These are phyloP conservation scores for Lentinula boryana DNA, from an alignment of 768 basidiomycete species.

Conservation along the genomic window DNA sequence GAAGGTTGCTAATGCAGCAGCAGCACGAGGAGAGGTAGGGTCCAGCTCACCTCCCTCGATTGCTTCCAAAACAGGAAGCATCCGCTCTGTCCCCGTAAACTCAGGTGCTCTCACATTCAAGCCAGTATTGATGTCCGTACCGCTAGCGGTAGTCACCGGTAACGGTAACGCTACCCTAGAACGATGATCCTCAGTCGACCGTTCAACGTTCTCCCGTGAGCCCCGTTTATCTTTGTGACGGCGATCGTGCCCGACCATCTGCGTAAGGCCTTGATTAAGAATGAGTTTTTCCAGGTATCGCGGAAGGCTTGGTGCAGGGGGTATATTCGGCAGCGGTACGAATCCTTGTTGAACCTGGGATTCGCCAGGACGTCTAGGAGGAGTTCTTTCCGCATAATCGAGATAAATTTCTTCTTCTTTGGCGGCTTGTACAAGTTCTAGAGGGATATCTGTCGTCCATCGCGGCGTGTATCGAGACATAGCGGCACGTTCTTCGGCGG, in stretches of 20 bases:
- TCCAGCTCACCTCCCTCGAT: constrained; percentile 22
- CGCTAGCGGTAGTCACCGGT: constrained; percentile 15
- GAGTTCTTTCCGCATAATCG: constrained; percentile 16
- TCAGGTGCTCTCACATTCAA: constrained; percentile 10
- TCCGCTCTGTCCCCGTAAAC: constrained; percentile 14
- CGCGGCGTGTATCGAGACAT: constrained; percentile 1
- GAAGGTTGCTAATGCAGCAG: constrained; percentile 24
- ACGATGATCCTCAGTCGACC: neutral
- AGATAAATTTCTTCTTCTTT: constrained; percentile 80
- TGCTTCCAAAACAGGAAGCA: constrained; percentile 11
- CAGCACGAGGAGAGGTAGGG: constrained; percentile 27
- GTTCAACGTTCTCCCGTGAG: constrained; percentile 18
- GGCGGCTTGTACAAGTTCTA: constrained; percentile 72
- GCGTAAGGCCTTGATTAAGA: constrained; percentile 42
- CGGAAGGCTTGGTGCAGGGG: constrained; percentile 83
- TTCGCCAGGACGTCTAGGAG: constrained; percentile 16
- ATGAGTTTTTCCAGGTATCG: constrained; percentile 93
- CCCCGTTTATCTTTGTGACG: constrained; percentile 19
- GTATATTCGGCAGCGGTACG: constrained; percentile 70
- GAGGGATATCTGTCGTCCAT: constrained; percentile 82
- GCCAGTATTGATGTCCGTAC: constrained; percentile 17
- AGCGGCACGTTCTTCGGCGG: neutral
- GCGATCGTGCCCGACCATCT: neutral
- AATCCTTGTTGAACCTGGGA: constrained; percentile 23
- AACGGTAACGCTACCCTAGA: neutral